Evolutionary conservation across 305 asterid genomes (phyloP).

Genomic region (Salvia sclarea): DNA sequence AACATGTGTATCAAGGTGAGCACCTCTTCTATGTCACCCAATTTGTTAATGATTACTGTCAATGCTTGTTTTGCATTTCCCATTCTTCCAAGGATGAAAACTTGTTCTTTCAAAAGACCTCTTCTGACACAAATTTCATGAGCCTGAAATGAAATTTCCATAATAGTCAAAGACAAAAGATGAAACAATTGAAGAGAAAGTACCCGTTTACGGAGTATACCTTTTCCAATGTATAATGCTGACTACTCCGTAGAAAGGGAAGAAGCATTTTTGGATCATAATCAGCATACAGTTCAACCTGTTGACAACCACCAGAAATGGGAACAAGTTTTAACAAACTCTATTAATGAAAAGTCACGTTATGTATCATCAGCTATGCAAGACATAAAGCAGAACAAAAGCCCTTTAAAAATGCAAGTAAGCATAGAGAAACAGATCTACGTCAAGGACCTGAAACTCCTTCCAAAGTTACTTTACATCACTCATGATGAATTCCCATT

Average conservation of each 20-base stretch:
- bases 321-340: slow-evolving; percentile 26
- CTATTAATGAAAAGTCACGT: slow-evolving; percentile 3
- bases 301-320: slow-evolving; percentile 34
- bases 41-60: slow-evolving; percentile 78
- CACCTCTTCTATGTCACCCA: slow-evolving; percentile 93
- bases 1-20: slow-evolving; percentile 31
- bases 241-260: slow-evolving; percentile 94
- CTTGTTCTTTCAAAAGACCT: slow-evolving; percentile 81
- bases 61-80: slow-evolving; percentile 91
- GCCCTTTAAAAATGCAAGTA: slow-evolving; percentile 25
- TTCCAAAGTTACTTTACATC: neutral
- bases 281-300: slow-evolving; percentile 98
- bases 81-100: slow-evolving; percentile 97
- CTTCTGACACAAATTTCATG: slow-evolving; percentile 78
- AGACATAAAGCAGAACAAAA: slow-evolving; percentile 7
- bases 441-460: slow-evolving; percentile 25
- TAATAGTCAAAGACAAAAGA: slow-evolving; percentile 31
- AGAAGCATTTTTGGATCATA: slow-evolving; percentile 86
- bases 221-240: slow-evolving; percentile 97
- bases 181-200: slow-evolving; percentile 17
- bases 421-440: slow-evolving; percentile 14
- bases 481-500: neutral
- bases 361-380: slow-evolving; percentile 5
- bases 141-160: slow-evolving; percentile 58
- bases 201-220: slow-evolving; percentile 41